phyloP scores from a whole-genome alignment of 108 stramenopile genomes.

The Nitzschia palea region DNA sequence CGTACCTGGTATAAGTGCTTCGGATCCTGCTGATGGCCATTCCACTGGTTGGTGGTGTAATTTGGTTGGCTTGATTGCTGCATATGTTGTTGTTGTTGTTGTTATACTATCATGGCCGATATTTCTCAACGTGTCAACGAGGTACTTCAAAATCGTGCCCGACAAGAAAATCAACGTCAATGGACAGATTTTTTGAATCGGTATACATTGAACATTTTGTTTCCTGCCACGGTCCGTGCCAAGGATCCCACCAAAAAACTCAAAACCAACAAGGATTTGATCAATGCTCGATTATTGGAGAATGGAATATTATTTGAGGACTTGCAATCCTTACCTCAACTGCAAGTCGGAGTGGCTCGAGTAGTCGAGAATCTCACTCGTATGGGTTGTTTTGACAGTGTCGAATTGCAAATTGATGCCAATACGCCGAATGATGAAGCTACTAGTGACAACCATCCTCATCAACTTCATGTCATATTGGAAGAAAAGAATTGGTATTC shows the following conservation, averaged over 20 bases:
- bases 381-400: slow-evolving; percentile 68
- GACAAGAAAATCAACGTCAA: slow-evolving; percentile 28
- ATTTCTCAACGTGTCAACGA: slow-evolving; percentile 19
- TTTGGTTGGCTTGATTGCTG: too few relatives aligned
- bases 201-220: slow-evolving; percentile 36
- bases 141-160: slow-evolving; percentile 30
- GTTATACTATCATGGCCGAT: background rate
- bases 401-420: slow-evolving; percentile 48
- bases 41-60: too few relatives aligned
- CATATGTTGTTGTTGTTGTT: too few relatives aligned
- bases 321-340: slow-evolving; percentile 26
- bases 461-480: slow-evolving; percentile 53
- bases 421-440: background rate
- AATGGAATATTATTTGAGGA: slow-evolving; percentile 66
- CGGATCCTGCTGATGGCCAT: too few relatives aligned
- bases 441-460: slow-evolving; percentile 6
- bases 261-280: slow-evolving; percentile 56
- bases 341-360: slow-evolving; percentile 43
- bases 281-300: slow-evolving; percentile 73
- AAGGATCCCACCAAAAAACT: slow-evolving; percentile 12
- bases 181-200: slow-evolving; percentile 25
- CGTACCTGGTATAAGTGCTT: too few relatives aligned
- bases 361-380: slow-evolving; percentile 56
- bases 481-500: slow-evolving; percentile 86
- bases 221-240: slow-evolving; percentile 31